Percentiles rank a stretch among this genome's conserved stretches.
Conservation (phyloP, 2,329 filamentous ascomycete species). For the Hymenoscyphus repandus region DNA sequence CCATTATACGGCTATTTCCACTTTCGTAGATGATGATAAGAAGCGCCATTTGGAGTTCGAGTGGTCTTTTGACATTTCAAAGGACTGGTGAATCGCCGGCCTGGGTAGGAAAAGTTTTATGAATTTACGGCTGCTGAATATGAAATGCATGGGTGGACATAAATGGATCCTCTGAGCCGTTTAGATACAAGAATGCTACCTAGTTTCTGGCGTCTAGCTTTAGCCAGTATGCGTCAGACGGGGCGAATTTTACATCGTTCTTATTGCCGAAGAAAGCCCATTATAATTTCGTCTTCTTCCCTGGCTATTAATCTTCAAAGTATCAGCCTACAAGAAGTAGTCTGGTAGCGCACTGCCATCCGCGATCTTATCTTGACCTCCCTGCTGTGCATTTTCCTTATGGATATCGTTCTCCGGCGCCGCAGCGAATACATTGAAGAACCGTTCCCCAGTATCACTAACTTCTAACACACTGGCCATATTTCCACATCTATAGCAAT, state of each 20-base stretch:
- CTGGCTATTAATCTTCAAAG: neutral
- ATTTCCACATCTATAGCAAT: conserved; percentile 85
- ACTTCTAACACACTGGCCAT: conserved; percentile 97
- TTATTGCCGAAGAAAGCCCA: neutral
- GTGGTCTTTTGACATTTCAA: conserved; percentile 94
- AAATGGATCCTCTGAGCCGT: neutral
- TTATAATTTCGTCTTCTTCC: neutral
- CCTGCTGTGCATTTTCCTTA: conserved; percentile 80
- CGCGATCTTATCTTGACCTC: conserved; percentile 64
- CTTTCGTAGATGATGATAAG: conserved; percentile 93
- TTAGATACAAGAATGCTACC: neutral
- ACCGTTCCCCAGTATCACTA: conserved; percentile 84
- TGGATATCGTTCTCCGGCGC: conserved; percentile 92
- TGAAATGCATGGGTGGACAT: conserved; percentile 1
- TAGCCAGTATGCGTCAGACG: neutral
- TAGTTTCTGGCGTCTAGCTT: neutral
- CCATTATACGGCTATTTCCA: conserved; percentile 83
- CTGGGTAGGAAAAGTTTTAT: conserved; percentile 5
- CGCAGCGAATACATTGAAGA: conserved; percentile 97
- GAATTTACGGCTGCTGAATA: conserved; percentile 6
- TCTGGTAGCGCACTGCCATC: conserved; percentile 61
- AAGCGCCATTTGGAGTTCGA: conserved; percentile 86
- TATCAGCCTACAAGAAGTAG: conserved; percentile 56
- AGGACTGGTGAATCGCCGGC: conserved; percentile 68
- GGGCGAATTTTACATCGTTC: neutral